Percentiles rank a stretch among this genome's conserved stretches.
Evolutionary conservation across 805 yeast genomes (phyloP).

Genomic region (Wickerhamomyces chaumierensis): DNA sequence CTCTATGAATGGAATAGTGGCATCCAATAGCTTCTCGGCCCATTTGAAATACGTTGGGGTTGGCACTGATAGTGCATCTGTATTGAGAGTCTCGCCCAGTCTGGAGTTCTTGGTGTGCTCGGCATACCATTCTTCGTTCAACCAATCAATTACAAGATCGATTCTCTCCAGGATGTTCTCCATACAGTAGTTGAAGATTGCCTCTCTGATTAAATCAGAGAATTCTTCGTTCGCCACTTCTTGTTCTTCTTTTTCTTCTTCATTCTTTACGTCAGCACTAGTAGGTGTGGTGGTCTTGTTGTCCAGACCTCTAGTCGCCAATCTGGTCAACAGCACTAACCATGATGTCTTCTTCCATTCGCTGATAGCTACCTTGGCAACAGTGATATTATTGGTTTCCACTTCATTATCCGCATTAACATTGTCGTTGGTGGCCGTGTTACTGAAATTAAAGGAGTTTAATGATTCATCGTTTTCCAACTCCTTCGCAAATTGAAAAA

Average conservation of each 20-base stretch:
- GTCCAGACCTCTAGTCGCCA: constrained; percentile 72
- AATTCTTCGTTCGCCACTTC: constrained; percentile 25
- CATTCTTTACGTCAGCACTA: constrained; percentile 36
- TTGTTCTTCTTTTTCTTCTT: constrained; percentile 6
- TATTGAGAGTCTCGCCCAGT: constrained; percentile 10
- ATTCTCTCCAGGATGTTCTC: constrained; percentile 62
- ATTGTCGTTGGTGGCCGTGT: constrained; percentile 1
- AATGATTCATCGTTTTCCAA: constrained; percentile 11
- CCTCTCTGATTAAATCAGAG: constrained; percentile 53
- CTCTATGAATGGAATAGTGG: constrained; percentile 77
- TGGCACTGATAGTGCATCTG: constrained; percentile 10
- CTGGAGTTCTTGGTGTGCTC: constrained; percentile 27
- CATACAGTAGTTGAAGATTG: constrained; percentile 62
- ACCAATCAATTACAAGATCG: constrained; percentile 79
- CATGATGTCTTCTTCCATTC: constrained; percentile 65
- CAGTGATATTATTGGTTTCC: constrained; percentile 15
- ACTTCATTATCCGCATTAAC: background rate
- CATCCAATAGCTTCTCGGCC: constrained; percentile 63
- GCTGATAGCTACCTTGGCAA: constrained; percentile 22
- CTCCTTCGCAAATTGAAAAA: constrained; percentile 35
- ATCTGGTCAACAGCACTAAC: constrained; percentile 61
- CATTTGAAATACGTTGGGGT: constrained; percentile 54
- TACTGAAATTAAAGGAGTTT: constrained; percentile 11
- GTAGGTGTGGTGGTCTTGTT: constrained; percentile 28
- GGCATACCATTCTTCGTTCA: constrained; percentile 88